phyloP scores from a whole-genome alignment of 768 basidiomycete species.

The Chalciporus sphaerocephalus region DNA sequence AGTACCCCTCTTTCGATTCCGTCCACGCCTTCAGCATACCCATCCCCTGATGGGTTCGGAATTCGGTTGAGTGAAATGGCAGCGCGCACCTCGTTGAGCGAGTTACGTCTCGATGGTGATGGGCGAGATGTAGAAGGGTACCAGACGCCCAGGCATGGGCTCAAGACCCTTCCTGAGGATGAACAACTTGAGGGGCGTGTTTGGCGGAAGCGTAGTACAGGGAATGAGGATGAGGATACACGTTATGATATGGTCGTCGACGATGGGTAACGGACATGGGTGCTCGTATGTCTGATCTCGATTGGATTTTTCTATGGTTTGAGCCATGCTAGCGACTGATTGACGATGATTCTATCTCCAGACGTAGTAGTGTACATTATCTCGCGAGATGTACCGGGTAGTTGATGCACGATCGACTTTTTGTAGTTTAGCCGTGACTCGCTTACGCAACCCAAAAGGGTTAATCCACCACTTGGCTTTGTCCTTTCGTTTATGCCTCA shows the following conservation, averaged over 20 bases:
- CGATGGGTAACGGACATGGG: background rate
- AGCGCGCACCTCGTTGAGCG: constrained; percentile 29
- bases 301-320: background rate
- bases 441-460: too few species aligned
- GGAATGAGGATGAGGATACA: background rate
- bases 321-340: too few species aligned
- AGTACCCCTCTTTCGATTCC: constrained; percentile 28
- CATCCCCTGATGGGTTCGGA: constrained; percentile 26
- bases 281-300: background rate
- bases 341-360: background rate
- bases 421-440: background rate
- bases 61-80: constrained; percentile 27
- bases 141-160: constrained; percentile 21
- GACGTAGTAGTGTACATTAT: background rate
- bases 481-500: background rate
- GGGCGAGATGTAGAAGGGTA: constrained; percentile 8
- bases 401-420: background rate
- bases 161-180: constrained; percentile 4
- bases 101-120: constrained; percentile 26
- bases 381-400: background rate
- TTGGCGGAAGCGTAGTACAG: constrained; percentile 5
- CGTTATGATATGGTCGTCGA: constrained; percentile 17
- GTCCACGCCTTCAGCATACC: constrained; percentile 25
- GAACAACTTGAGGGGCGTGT: background rate
- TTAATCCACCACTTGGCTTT: too few species aligned